Evolutionary conservation across 352 stramenopile genomes (phyloP).

Genomic region (Blastocystis hominis): DNA sequence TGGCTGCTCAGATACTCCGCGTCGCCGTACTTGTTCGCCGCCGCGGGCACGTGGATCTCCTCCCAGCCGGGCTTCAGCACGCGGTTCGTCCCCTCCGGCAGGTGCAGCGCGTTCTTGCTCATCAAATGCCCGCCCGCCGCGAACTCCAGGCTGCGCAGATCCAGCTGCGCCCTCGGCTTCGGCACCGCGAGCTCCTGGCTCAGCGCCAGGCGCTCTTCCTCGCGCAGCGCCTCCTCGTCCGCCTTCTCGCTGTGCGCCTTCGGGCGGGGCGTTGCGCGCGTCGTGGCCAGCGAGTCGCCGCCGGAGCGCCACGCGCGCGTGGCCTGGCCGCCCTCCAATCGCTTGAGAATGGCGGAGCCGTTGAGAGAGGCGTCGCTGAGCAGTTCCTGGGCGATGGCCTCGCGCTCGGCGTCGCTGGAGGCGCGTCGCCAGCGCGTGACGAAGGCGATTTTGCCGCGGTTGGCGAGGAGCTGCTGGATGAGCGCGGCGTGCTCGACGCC

Average conservation of each 20-base stretch:
- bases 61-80: slow-evolving; percentile 94
- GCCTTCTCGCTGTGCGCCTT: not conserved
- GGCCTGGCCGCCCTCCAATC: slow-evolving; percentile 67
- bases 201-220: not conserved
- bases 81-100: slow-evolving; percentile 89
- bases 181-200: not conserved
- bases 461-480: slow-evolving; percentile 90
- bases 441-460: slow-evolving; percentile 87
- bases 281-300: not conserved
- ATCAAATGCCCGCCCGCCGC: slow-evolving; percentile 82
- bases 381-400: slow-evolving; percentile 79
- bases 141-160: slow-evolving; percentile 87
- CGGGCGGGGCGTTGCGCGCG: slow-evolving; percentile 9
- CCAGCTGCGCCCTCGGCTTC: slow-evolving; percentile 74
- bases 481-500: slow-evolving; percentile 98
- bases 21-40: slow-evolving; percentile 60
- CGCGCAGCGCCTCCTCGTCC: not conserved
- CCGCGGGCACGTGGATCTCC: slow-evolving; percentile 95
- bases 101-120: slow-evolving; percentile 89
- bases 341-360: slow-evolving; percentile 77
- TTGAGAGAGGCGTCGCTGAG: slow-evolving; percentile 52
- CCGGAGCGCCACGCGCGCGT: not conserved
- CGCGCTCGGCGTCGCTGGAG: slow-evolving; percentile 78
- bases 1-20: not conserved
- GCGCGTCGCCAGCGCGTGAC: slow-evolving; percentile 90